These are phyloP conservation scores for Fulvia fulva DNA, from an alignment of 2,329 filamentous ascomycete genomes.

Conservation along the genomic window DNA sequence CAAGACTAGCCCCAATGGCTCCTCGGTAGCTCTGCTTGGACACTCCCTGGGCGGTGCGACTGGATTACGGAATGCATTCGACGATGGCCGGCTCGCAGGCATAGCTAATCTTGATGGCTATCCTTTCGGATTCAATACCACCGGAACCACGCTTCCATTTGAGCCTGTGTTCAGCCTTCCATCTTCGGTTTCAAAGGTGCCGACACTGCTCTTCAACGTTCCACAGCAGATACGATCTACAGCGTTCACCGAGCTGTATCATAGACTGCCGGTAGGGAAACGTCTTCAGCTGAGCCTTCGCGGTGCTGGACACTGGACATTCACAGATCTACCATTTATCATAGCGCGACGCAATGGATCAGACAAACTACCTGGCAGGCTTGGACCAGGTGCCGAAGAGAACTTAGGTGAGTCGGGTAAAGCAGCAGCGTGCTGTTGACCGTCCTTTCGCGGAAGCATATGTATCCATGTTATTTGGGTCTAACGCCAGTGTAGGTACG, in stretches of 20 bases:
- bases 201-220: neutral
- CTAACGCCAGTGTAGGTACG: too few species aligned
- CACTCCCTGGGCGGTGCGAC: too few species aligned
- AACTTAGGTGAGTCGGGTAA: too few species aligned
- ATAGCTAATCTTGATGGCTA: neutral
- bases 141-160: neutral
- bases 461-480: too few species aligned
- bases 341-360: too few species aligned
- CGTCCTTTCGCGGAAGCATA: too few species aligned
- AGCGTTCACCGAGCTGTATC: neutral
- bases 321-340: neutral
- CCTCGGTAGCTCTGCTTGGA: too few species aligned
- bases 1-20: too few species aligned
- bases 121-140: neutral
- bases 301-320: neutral
- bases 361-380: too few species aligned
- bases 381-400: neutral
- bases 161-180: neutral
- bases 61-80: too few species aligned
- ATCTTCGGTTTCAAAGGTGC: neutral
- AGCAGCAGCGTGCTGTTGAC: too few species aligned
- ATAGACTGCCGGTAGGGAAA: neutral
- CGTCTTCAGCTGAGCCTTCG: neutral
- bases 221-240: neutral
- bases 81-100: too few species aligned